Evolutionary conservation across 2,329 filamentous ascomycete genomes (phyloP), one percentile per base, ranked within the genome.

Genomic region (Aspergillus intermedius): DNA sequence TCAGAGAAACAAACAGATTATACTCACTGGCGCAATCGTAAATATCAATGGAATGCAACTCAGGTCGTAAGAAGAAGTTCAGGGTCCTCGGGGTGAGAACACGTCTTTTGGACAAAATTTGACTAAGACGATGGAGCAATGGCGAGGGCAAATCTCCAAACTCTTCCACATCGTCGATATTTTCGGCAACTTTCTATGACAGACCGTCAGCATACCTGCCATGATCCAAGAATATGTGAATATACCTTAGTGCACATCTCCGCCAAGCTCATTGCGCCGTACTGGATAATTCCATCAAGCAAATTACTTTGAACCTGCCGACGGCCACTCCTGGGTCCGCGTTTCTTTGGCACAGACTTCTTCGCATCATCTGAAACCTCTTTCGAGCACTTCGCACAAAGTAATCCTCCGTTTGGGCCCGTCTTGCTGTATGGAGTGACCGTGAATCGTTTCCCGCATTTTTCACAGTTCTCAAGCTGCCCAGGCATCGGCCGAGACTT

Each of bases 371-470:
- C 84, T 37, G 80, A 79, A 45, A 87, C 68, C 53, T 88, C 81
- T 60, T 86, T 90, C 19, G 88, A 86, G 61, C 91, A 97, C 19
- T 87, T 82, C 3, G 78, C 77, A 64, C 91, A 97, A 1, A 96
- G 75, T n/a, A 97, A 74, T 13, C 89, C 89, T 3, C 91, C 91
- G n/a, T 86, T 77, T 0, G 88, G 86, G 0, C 87, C 89, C 23
- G 84, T 80, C 55, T 89, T 86, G 53, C 86, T 90, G 71, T 96
- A 96, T 0, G 88, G 80, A 0, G 91, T 96, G 41, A 97, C 91
- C 0, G 89, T 95, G 63, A 97, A 97, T 34, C 90, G 83, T 54
- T 93, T 95, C 40, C 79, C 77, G 66, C 91, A 97, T 3, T 84
- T 72, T 53, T 87, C 89, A 64, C 91, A 97, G 56, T 95, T 91